A percentile compares a stretch with the other conserved stretches of the same genome.
Evolutionary conservation across 371 early-diverging fungal species (phyloP).

Genomic region (Dinochytrium kinnereticum): DNA sequence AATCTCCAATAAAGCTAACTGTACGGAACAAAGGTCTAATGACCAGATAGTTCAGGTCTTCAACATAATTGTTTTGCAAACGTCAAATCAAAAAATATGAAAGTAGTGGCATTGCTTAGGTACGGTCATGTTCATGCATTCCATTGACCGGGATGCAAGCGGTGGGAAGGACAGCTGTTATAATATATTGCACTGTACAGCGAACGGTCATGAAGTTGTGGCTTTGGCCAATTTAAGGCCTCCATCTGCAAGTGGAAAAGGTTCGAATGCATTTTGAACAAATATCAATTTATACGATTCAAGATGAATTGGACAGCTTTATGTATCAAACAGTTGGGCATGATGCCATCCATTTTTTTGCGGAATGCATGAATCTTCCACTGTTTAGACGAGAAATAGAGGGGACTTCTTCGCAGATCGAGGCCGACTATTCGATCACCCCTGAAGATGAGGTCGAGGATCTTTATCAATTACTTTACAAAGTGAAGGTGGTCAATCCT

Average conservation of each 20-base stretch:
- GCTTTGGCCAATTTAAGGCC: slow-evolving; percentile 96
- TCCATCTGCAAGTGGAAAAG: slow-evolving; percentile 63
- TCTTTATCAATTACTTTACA: slow-evolving; percentile 75
- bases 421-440: slow-evolving; percentile 52
- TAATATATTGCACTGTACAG: slow-evolving; percentile 94
- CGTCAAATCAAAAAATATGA: slow-evolving; percentile 48
- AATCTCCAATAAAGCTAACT: no score
- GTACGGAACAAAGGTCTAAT: no score
- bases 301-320: slow-evolving; percentile 95
- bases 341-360: slow-evolving; percentile 83
- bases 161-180: slow-evolving; percentile 99
- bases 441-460: slow-evolving; percentile 97
- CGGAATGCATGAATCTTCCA: slow-evolving; percentile 91
- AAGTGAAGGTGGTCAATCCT: slow-evolving; percentile 61
- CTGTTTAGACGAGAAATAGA: slow-evolving; percentile 80
- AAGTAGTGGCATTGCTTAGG: slow-evolving; percentile 47
- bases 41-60: no score
- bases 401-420: slow-evolving; percentile 70
- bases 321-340: slow-evolving; percentile 99
- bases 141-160: slow-evolving; percentile 44
- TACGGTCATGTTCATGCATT: slow-evolving; percentile 41
- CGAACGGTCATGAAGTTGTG: slow-evolving; percentile 93
- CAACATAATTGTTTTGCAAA: background rate
- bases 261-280: slow-evolving; percentile 42
- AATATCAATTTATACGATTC: background rate